These are phyloP conservation scores for Oryza longistaminata DNA, from an alignment of 176 grass and related monocot genomes.

Conservation along the genomic window DNA sequence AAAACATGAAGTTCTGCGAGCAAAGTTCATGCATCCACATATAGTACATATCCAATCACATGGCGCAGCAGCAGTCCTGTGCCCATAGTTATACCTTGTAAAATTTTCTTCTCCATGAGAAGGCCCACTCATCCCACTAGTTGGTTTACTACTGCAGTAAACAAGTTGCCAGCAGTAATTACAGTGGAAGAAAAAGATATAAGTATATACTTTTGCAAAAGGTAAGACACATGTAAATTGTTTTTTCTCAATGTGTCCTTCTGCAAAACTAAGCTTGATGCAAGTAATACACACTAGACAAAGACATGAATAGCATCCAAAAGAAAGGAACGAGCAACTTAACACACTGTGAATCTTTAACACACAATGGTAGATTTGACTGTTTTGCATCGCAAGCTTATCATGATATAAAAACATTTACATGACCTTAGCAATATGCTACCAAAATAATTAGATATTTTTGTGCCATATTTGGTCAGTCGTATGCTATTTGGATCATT, in stretches of 20 bases:
- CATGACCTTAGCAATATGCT: neutral
- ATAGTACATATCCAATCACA: conserved; percentile 97
- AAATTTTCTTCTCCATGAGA: conserved; percentile 62
- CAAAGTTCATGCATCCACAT: conserved; percentile 98
- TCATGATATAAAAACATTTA: neutral
- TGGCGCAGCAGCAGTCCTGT: conserved; percentile 55
- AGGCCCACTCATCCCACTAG: conserved; percentile 57
- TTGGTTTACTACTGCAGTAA: conserved; percentile 90
- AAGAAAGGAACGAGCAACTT: neutral
- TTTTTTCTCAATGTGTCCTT: neutral
- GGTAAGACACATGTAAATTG: neutral
- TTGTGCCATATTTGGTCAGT: neutral
- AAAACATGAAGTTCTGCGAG: conserved; percentile 90
- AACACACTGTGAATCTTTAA: neutral
- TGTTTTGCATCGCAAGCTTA: neutral
- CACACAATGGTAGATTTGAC: neutral
- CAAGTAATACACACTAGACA: neutral
- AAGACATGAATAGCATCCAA: neutral
- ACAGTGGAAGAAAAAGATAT: neutral
- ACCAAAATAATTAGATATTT: conserved; percentile 5
- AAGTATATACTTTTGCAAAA: conserved; percentile 27
- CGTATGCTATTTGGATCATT: neutral
- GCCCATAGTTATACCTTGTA: conserved; percentile 57
- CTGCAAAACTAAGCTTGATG: neutral
- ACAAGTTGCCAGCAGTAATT: conserved; percentile 36